Evolutionary conservation across 179 eudicot genomes (phyloP).

Genomic region (Carnegiea gigantea): DNA sequence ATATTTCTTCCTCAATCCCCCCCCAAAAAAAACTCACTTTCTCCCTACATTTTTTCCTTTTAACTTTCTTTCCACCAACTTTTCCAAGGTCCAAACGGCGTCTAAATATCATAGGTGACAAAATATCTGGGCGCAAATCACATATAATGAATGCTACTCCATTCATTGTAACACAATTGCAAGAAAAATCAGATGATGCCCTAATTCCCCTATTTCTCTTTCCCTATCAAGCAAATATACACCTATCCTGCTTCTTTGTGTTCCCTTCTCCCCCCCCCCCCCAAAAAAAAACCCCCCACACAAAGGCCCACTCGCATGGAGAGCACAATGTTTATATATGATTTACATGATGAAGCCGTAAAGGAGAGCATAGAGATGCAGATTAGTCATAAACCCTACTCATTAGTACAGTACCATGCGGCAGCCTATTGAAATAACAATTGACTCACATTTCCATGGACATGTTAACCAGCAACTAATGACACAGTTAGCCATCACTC

Average conservation of each 20-base stretch:
- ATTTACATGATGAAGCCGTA: conserved; percentile 6
- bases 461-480: neutral
- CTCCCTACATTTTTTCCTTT: no score
- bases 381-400: neutral
- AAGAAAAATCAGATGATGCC: neutral
- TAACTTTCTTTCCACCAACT: no score
- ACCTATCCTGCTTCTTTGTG: neutral
- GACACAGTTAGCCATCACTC: neutral
- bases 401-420: neutral
- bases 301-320: neutral
- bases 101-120: neutral
- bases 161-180: neutral
- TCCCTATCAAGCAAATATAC: neutral
- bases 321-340: neutral
- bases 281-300: no score
- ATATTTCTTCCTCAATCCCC: no score
- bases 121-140: neutral
- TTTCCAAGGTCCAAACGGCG: no score
- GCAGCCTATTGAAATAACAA: neutral
- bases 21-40: no score
- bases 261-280: no score
- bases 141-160: neutral
- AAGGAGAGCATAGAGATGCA: conserved; percentile 1
- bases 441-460: conserved; percentile 15
- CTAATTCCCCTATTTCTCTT: neutral